phyloP scores from a whole-genome alignment of 1,284 basidiomycete species.

The Farysia itapuensis region DNA sequence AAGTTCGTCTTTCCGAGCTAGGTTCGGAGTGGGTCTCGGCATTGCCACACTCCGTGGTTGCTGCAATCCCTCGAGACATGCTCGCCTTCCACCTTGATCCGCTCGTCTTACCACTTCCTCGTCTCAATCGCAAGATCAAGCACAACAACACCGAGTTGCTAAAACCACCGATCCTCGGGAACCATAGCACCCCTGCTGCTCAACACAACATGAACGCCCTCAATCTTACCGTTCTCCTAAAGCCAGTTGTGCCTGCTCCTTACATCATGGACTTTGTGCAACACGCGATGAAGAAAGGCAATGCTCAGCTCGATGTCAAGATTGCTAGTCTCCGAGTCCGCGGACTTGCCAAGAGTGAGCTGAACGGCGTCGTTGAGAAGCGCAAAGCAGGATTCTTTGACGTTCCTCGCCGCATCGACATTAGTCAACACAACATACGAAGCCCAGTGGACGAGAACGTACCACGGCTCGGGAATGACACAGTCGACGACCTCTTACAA shows the following conservation, averaged over 20 bases:
- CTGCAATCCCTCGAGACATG: slow-evolving; percentile 24
- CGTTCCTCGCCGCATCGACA: slow-evolving; percentile 38
- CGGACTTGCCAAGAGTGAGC: slow-evolving; percentile 39
- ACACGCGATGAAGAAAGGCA: slow-evolving; percentile 30
- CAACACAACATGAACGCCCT: slow-evolving; percentile 40
- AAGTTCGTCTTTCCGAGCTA: slow-evolving; percentile 37
- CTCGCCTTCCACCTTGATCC: slow-evolving; percentile 51
- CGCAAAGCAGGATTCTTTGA: slow-evolving; percentile 37
- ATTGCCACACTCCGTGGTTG: background rate
- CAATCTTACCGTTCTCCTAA: slow-evolving; percentile 48
- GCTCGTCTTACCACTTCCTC: slow-evolving; percentile 46
- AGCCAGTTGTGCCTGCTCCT: slow-evolving; percentile 43
- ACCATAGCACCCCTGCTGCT: slow-evolving; percentile 40
- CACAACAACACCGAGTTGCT: slow-evolving; percentile 11
- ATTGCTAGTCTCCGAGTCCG: slow-evolving; percentile 39
- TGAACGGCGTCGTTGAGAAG: slow-evolving; percentile 22
- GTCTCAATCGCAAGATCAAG: slow-evolving; percentile 19
- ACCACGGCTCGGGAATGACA: slow-evolving; percentile 33
- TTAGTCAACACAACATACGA: slow-evolving; percentile 32
- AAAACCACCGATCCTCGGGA: slow-evolving; percentile 30
- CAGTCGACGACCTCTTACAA: slow-evolving; percentile 33
- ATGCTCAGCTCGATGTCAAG: slow-evolving; percentile 47
- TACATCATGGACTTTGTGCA: slow-evolving; percentile 44
- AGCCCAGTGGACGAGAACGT: slow-evolving; percentile 37
- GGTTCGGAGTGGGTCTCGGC: slow-evolving; percentile 24